phyloP scores from a whole-genome alignment of 179 eudicot genomes.

The Patellifolia procumbens region DNA sequence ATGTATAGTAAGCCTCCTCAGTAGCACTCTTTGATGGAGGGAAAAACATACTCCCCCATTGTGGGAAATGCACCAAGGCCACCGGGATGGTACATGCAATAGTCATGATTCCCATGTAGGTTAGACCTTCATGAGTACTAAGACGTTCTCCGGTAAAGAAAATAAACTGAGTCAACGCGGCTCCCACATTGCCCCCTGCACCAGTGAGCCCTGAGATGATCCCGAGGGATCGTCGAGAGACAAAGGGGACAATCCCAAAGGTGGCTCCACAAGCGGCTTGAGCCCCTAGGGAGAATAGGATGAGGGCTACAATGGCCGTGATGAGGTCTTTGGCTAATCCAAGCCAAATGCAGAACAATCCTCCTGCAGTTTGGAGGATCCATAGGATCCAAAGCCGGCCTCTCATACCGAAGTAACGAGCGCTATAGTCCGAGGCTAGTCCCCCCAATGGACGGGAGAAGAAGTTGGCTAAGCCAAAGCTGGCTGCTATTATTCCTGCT shows the following conservation, averaged over 20 bases:
- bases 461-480: slow-evolving; percentile 39
- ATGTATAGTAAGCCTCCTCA: slow-evolving; percentile 14
- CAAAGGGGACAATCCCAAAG: slow-evolving; percentile 43
- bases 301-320: slow-evolving; percentile 33
- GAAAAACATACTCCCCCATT: slow-evolving; percentile 43
- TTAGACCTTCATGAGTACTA: slow-evolving; percentile 22
- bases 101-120: slow-evolving; percentile 36
- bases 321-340: slow-evolving; percentile 27
- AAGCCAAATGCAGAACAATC: slow-evolving; percentile 35
- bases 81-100: slow-evolving; percentile 31
- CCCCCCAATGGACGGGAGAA: slow-evolving; percentile 41
- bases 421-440: slow-evolving; percentile 26
- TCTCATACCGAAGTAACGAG: slow-evolving; percentile 38
- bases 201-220: slow-evolving; percentile 37
- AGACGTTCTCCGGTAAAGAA: slow-evolving; percentile 23
- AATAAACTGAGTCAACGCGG: slow-evolving; percentile 29
- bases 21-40: slow-evolving; percentile 20
- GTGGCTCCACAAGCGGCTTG: slow-evolving; percentile 42
- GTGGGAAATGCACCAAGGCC: slow-evolving; percentile 33
- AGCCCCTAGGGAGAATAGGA: slow-evolving; percentile 32
- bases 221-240: slow-evolving; percentile 35
- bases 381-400: slow-evolving; percentile 39
- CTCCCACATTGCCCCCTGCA: slow-evolving; percentile 38
- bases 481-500: slow-evolving; percentile 36
- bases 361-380: slow-evolving; percentile 37